These are phyloP conservation scores for Colletotrichum graminicola DNA, from an alignment of 2,329 filamentous ascomycete species.

Conservation along the genomic window DNA sequence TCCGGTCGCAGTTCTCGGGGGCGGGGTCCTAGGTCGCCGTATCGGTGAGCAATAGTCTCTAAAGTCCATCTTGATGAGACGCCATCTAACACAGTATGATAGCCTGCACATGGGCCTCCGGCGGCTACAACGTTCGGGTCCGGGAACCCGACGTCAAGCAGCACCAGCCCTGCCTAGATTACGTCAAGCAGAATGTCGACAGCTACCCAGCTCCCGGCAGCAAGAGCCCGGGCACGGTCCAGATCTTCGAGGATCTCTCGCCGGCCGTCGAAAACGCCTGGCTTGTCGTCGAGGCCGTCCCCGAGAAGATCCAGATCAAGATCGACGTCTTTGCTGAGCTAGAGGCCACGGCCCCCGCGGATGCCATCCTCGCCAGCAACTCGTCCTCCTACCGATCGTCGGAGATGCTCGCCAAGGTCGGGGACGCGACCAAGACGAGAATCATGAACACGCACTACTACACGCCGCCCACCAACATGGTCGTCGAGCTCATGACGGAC, in stretches of 20 bases:
- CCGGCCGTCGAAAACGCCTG: conserved; percentile 59
- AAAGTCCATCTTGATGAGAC: too few species aligned
- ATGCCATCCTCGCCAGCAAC: conserved; percentile 64
- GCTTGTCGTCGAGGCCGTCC: conserved; percentile 67
- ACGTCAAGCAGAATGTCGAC: conserved; percentile 53
- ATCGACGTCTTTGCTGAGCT: conserved; percentile 61
- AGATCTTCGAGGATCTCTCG: conserved; percentile 53
- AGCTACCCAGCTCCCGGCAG: conserved; percentile 45
- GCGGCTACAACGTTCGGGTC: conserved; percentile 58
- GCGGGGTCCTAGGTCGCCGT: conserved; percentile 57
- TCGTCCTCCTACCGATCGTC: conserved; percentile 65
- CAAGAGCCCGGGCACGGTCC: conserved; percentile 45
- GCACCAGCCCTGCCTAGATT: conserved; percentile 53
- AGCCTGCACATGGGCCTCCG: conserved; percentile 55
- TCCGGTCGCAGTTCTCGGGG: conserved; percentile 55
- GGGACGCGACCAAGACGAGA: conserved; percentile 51
- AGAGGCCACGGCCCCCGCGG: conserved; percentile 55
- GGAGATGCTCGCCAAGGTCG: conserved; percentile 60
- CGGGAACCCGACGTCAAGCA: conserved; percentile 56
- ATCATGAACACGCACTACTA: conserved; percentile 65
- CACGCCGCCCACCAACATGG: conserved; percentile 60
- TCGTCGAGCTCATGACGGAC: conserved; percentile 67
- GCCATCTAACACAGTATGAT: background rate
- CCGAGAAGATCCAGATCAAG: conserved; percentile 63
- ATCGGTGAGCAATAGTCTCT: conserved; percentile 44